phyloP scores from a whole-genome alignment of 495 filamentous ascomycete genomes.

The Aspergillus bridgeri region DNA sequence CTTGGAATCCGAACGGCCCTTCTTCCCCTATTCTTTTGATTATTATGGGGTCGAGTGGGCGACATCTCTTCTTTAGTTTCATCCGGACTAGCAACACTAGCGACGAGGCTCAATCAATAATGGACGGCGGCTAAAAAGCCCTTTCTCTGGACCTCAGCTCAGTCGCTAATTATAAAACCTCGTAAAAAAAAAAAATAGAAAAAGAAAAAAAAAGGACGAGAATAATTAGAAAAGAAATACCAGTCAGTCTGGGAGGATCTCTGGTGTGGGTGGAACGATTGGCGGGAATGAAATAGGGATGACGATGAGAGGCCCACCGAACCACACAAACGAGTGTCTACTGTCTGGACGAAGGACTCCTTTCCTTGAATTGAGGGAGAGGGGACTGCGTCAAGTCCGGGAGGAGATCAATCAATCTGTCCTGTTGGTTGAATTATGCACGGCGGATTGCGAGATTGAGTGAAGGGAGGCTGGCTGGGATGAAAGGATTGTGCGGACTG shows the following conservation, averaged over 20 bases:
- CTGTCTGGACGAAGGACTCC: slow-evolving; percentile 17
- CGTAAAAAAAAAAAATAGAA: neutral
- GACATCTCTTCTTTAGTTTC: neutral
- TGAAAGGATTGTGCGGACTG: neutral
- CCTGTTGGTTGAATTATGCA: neutral
- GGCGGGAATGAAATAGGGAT: slow-evolving; percentile 42
- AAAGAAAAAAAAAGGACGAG: neutral
- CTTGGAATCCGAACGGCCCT: neutral
- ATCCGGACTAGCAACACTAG: slow-evolving; percentile 9
- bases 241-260: slow-evolving; percentile 9
- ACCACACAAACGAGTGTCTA: slow-evolving; percentile 38
- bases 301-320: slow-evolving; percentile 46
- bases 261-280: slow-evolving; percentile 31
- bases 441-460: neutral
- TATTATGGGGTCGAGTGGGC: slow-evolving; percentile 4
- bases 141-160: neutral
- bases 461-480: neutral
- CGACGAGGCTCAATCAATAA: slow-evolving; percentile 22
- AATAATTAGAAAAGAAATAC: neutral
- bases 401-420: neutral
- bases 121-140: neutral
- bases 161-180: neutral
- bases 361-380: neutral
- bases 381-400: neutral
- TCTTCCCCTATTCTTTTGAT: neutral